Evolutionary conservation across 257 asterid genomes (phyloP).

Genomic region (Mentha longifolia): DNA sequence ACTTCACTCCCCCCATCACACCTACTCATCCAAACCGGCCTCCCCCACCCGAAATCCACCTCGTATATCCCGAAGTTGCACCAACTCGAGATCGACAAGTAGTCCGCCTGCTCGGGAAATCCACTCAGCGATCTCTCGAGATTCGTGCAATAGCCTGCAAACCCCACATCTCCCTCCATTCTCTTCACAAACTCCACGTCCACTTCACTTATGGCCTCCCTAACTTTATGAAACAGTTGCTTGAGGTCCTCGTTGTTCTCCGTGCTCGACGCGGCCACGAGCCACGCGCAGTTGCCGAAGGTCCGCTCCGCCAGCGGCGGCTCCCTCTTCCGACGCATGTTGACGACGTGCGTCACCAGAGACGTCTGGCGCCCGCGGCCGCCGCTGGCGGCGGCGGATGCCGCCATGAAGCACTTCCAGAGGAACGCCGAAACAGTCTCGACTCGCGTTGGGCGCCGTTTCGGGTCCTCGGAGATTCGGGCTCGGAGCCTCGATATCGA

Average conservation of each 20-base stretch:
- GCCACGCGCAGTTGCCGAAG: conserved; percentile 52
- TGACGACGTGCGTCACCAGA: conserved; percentile 43
- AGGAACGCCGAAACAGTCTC: conserved; percentile 46
- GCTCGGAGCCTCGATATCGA: conserved; percentile 37
- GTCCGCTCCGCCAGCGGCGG: conserved; percentile 36
- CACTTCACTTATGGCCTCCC: conserved; percentile 36
- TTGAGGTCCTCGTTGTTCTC: neutral
- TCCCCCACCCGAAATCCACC: too few relatives aligned
- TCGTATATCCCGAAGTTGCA: too few relatives aligned
- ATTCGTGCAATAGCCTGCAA: conserved; percentile 42
- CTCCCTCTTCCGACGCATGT: conserved; percentile 48
- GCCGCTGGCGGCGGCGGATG: conserved; percentile 26
- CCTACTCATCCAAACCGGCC: too few relatives aligned
- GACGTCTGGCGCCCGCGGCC: neutral
- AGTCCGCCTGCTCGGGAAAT: conserved; percentile 10
- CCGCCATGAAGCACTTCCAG: conserved; percentile 47
- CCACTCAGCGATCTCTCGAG: conserved; percentile 36
- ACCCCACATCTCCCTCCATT: conserved; percentile 45
- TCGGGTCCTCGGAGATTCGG: neutral
- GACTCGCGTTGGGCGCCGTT: conserved; percentile 40
- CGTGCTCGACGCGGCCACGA: conserved; percentile 41
- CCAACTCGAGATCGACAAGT: too few relatives aligned
- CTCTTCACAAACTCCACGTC: conserved; percentile 39
- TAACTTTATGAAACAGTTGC: conserved; percentile 31
- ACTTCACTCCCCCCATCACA: too few relatives aligned